Percentiles rank a stretch among this genome's conserved stretches.
These are phyloP conservation scores for Dissophora globulifera DNA, from an alignment of 192 early-diverging fungal species.

Conservation along the genomic window DNA sequence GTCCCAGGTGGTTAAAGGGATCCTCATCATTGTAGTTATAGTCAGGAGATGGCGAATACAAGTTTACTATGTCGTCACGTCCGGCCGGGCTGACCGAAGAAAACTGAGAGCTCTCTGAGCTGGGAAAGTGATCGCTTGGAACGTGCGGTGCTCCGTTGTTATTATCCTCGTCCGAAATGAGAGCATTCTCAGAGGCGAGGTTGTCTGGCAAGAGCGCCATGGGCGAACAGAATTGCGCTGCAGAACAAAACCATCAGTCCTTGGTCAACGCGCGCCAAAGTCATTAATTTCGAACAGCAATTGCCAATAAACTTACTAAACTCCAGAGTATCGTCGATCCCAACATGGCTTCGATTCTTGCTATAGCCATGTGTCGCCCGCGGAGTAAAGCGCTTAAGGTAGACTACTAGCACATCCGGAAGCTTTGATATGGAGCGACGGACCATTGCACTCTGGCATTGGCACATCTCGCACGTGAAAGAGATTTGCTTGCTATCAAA, in stretches of 20 bases:
- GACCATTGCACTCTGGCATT: conserved; percentile 11
- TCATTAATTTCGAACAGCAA: no score
- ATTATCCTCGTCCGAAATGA: conserved; percentile 4
- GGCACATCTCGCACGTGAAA: conserved; percentile 15
- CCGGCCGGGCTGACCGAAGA: conserved; percentile 21
- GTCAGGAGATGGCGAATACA: neutral
- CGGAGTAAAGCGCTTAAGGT: conserved; percentile 20
- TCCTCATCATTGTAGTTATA: conserved; percentile 11
- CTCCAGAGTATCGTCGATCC: conserved; percentile 28
- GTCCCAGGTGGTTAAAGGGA: neutral
- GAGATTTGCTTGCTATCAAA: conserved; percentile 19
- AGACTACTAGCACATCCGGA: conserved; percentile 24
- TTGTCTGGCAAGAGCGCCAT: neutral
- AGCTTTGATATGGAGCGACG: conserved; percentile 23
- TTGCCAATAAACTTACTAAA: conserved; percentile 30
- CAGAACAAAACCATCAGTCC: no score
- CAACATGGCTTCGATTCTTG: conserved; percentile 23
- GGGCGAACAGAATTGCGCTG: conserved; percentile 30
- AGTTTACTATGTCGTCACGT: neutral
- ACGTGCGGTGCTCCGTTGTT: neutral
- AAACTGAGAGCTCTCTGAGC: conserved; percentile 15
- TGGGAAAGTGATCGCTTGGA: conserved; percentile 16
- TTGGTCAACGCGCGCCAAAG: no score
- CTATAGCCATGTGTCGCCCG: conserved; percentile 4
- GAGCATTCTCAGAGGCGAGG: neutral